Conservation (phyloP, 1,284 basidiomycete species). For the Wallemia mellicola region DNA sequence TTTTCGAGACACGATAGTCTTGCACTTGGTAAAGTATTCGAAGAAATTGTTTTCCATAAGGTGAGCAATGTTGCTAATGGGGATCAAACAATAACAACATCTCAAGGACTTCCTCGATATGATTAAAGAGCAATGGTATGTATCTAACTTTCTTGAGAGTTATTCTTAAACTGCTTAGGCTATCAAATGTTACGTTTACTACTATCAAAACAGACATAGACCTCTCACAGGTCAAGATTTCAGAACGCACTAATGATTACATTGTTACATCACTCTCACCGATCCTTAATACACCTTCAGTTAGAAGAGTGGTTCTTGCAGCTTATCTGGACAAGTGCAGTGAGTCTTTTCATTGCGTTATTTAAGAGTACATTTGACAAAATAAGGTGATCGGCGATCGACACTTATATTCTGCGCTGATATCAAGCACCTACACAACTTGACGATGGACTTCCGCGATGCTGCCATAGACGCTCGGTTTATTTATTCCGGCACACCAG, state of each 20-base stretch:
- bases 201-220: conserved; percentile 43
- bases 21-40: conserved; percentile 60
- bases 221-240: conserved; percentile 33
- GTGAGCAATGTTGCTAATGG: neutral
- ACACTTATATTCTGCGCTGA: conserved; percentile 78
- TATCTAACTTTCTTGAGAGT: too few species aligned
- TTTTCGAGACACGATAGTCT: conserved; percentile 76
- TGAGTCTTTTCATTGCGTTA: too few species aligned
- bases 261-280: conserved; percentile 38
- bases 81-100: neutral
- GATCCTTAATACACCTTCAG: conserved; percentile 41
- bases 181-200: conserved; percentile 55
- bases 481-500: conserved; percentile 40
- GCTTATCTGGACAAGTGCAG: conserved; percentile 50
- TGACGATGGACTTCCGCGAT: conserved; percentile 40
- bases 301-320: conserved; percentile 45
- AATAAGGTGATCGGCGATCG: conserved; percentile 44
- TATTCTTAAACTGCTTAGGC: too few species aligned
- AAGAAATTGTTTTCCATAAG: conserved; percentile 65
- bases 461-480: conserved; percentile 65
- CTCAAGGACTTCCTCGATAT: conserved; percentile 56
- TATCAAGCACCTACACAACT: conserved; percentile 43
- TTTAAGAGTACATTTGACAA: too few species aligned
- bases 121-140: conserved; percentile 80
- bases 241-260: conserved; percentile 42